phyloP scores from a whole-genome alignment of 2,329 filamentous ascomycete genomes.

The Fusarium nematophilum region DNA sequence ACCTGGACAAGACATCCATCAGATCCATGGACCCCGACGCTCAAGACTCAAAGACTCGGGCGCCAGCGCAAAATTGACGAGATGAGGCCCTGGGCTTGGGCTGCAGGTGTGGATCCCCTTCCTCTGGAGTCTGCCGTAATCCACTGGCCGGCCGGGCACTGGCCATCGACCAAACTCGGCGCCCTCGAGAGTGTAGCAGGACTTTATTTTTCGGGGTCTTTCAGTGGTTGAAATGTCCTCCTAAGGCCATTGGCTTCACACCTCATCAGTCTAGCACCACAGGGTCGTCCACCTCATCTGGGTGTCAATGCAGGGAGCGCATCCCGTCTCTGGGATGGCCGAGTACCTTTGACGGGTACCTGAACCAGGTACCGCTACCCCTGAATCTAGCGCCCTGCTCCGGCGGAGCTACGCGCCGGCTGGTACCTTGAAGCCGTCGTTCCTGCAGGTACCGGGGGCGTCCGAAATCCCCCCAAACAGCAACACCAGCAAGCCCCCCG shows the following conservation, averaged over 20 bases:
- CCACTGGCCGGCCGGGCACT: slow-evolving; percentile 15
- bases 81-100: slow-evolving; percentile 42
- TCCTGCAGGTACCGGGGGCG: slow-evolving; percentile 46
- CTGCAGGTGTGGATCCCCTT: slow-evolving; percentile 39
- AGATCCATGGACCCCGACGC: slow-evolving; percentile 17
- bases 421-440: slow-evolving; percentile 41
- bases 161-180: slow-evolving; percentile 19
- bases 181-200: slow-evolving; percentile 19
- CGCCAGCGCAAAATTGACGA: slow-evolving; percentile 47
- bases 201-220: slow-evolving; percentile 8
- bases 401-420: slow-evolving; percentile 18
- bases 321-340: slow-evolving; percentile 1
- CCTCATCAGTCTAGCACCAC: too few relatives aligned
- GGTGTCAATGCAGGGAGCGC: slow-evolving; percentile 33
- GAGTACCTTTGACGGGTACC: slow-evolving; percentile 26
- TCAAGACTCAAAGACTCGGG: slow-evolving; percentile 40
- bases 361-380: slow-evolving; percentile 30
- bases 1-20: slow-evolving; percentile 2
- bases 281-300: not conserved
- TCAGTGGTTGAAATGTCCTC: slow-evolving; percentile 8
- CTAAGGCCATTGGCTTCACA: too few relatives aligned
- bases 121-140: slow-evolving; percentile 12
- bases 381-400: slow-evolving; percentile 37
- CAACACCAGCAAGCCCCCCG: not conserved
- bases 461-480: not conserved